phyloP scores from a whole-genome alignment of 768 basidiomycete genomes.

The Hemileccinum impolitum region DNA sequence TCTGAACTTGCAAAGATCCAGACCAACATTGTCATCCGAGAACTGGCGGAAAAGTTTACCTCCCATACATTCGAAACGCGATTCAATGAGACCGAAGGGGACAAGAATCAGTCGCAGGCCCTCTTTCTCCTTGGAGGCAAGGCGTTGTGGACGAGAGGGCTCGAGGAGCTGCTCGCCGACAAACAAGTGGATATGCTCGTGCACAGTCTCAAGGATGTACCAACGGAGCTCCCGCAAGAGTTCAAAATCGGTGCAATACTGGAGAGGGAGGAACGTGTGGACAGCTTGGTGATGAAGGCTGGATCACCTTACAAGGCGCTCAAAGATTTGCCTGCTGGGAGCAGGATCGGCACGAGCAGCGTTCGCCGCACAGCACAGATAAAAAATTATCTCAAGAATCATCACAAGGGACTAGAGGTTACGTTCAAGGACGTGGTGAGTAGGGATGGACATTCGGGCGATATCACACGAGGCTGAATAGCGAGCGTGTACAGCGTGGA shows the following conservation, averaged over 20 bases:
- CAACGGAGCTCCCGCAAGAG: constrained; percentile 79
- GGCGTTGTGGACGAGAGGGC: constrained; percentile 93
- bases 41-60: constrained; percentile 58
- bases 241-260: constrained; percentile 84
- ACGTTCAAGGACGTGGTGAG: constrained; percentile 87
- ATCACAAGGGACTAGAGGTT: constrained; percentile 35
- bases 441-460: constrained; percentile 11
- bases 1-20: constrained; percentile 90
- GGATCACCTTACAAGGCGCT: constrained; percentile 67
- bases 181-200: constrained; percentile 85
- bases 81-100: constrained; percentile 73
- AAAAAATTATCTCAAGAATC: constrained; percentile 66
- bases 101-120: constrained; percentile 88
- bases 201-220: constrained; percentile 91
- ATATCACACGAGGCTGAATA: not conserved
- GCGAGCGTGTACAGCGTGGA: constrained; percentile 54
- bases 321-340: constrained; percentile 82
- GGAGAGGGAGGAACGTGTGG: constrained; percentile 84
- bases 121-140: constrained; percentile 90
- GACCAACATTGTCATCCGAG: constrained; percentile 72
- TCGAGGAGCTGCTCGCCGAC: constrained; percentile 79
- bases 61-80: constrained; percentile 45
- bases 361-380: constrained; percentile 91
- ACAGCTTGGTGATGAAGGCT: constrained; percentile 82
- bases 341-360: constrained; percentile 93